Base-by-base conservation (phyloP, 176 grass and related monocot species). In the Zizania latifolia region DNA sequence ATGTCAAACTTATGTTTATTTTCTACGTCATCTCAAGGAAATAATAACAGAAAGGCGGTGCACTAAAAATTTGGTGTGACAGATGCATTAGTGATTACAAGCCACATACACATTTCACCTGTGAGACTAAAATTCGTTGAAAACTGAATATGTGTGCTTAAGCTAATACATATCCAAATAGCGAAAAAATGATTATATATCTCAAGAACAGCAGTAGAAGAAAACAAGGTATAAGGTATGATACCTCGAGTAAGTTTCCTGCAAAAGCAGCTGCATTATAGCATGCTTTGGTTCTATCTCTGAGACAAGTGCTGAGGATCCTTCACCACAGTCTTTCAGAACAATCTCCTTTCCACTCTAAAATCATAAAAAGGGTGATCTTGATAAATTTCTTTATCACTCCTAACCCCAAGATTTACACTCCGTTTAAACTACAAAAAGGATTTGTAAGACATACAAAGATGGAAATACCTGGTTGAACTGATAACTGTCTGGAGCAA, bases 241-340 rank as follows among this genome's bases (percentile, higher is more conserved):
- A 55, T 88, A 94, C 92, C 92, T 45, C 51, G 85, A 86, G 71
- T 75, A 95, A 4, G 82, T 91, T 71, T 95, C 88, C 39, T 84
- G 74, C 67, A 71, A 76, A 69, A 95, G 80, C 48, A 95, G 76
- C 28, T 91, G 75, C 34, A 81, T 70, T 63, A 91, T 86, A 46
- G 76, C 83, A 78, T 81, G 30, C 72, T 95, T 95, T 0, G 85
- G 68, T 14, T 86, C 67, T 22, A 89, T 82, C 80, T 89, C 80
- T 41, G 83, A 86, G 60, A 81, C 54, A 63, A 94, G 16, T 31
- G 62, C 76, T 66, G 78, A 37, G 33, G 80, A 77, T 75, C 40
- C 67, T 60, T 82, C 76, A 48, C 79, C 48, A 10, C 33, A 79
- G 15, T 86, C 86, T 71, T 86, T 83, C 39, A 71, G 31, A 41